Percentiles rank a stretch among this genome's conserved stretches.
phyloP scores from a whole-genome alignment of 768 basidiomycete genomes.

The Calvatia gigantea region DNA sequence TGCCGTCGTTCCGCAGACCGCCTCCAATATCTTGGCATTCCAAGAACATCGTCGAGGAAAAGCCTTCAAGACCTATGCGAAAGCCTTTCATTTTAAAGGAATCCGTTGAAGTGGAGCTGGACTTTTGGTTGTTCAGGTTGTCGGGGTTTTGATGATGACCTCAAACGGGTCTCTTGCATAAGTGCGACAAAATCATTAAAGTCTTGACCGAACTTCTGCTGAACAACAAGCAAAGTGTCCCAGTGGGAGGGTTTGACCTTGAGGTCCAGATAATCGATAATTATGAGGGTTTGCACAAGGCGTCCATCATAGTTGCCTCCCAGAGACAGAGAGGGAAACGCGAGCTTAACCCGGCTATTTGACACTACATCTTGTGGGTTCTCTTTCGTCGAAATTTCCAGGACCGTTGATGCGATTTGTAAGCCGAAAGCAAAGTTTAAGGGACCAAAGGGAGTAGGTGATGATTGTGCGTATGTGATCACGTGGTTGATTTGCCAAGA shows the following conservation, averaged over 20 bases:
- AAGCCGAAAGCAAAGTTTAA: conserved; percentile 51
- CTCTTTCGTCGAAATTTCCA: conserved; percentile 54
- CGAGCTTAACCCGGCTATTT: conserved; percentile 54
- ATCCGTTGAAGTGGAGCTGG: conserved; percentile 37
- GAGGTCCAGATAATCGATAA: conserved; percentile 67
- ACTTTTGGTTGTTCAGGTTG: conserved; percentile 19
- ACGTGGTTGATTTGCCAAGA: conserved; percentile 64
- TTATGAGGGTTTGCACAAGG: conserved; percentile 48
- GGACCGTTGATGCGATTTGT: conserved; percentile 56
- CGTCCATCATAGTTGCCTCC: conserved; percentile 53
- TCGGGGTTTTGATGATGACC: conserved; percentile 15
- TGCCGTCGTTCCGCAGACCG: conserved; percentile 44
- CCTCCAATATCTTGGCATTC: conserved; percentile 77
- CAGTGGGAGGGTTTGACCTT: conserved; percentile 79
- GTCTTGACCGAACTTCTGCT: conserved; percentile 88
- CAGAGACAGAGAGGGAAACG: conserved; percentile 62
- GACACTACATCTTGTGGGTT: conserved; percentile 31
- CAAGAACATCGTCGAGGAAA: conserved; percentile 67
- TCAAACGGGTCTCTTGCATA: conserved; percentile 53
- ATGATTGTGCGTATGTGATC: conserved; percentile 42
- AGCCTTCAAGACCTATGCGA: conserved; percentile 72
- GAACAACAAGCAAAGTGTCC: conserved; percentile 80
- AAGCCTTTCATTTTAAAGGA: conserved; percentile 76
- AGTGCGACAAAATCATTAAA: conserved; percentile 76
- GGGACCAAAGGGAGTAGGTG: conserved; percentile 28